phyloP scores from a whole-genome alignment of 805 yeast genomes.

The Dipodascopsis uninucleata region DNA sequence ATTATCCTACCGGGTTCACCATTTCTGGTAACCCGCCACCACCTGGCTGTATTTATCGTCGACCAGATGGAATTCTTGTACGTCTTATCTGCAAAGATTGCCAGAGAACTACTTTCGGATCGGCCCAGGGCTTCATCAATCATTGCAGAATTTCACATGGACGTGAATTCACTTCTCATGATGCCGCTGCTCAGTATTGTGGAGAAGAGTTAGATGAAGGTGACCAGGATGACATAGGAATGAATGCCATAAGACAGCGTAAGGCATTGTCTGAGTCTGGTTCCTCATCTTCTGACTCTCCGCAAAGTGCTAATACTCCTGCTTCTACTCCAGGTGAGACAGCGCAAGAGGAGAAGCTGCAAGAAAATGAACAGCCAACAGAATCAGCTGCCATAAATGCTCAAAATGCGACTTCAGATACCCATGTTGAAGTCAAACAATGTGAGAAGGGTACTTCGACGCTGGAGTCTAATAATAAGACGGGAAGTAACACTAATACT shows the following conservation, averaged over 20 bases:
- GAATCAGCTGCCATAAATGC: no score
- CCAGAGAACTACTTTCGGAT: conserved; percentile 63
- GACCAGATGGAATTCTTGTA: conserved; percentile 63
- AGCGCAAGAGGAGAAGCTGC: no score
- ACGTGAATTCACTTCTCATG: conserved; percentile 67
- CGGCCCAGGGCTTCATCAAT: conserved; percentile 77
- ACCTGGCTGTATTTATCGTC: conserved; percentile 29
- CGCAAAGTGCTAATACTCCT: background rate
- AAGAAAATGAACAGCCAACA: no score
- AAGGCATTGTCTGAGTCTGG: conserved; percentile 5
- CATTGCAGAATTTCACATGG: conserved; percentile 72
- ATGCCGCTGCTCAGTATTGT: conserved; percentile 66
- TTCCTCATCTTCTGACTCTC: conserved; percentile 3
- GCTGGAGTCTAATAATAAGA: background rate
- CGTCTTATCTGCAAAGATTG: conserved; percentile 67
- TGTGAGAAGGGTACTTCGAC: background rate
- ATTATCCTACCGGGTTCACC: conserved; percentile 13
- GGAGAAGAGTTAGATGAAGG: conserved; percentile 59
- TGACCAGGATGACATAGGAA: conserved; percentile 50
- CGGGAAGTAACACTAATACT: background rate
- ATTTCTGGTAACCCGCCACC: conserved; percentile 21
- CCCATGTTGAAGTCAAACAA: background rate
- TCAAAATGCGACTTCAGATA: conserved; percentile 1
- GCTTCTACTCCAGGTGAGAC: conserved; percentile 1
- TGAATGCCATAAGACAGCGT: conserved; percentile 53